These are phyloP conservation scores for Miscanthus sacchariflorus DNA, from an alignment of 202 grass and related monocot species.

Conservation along the genomic window DNA sequence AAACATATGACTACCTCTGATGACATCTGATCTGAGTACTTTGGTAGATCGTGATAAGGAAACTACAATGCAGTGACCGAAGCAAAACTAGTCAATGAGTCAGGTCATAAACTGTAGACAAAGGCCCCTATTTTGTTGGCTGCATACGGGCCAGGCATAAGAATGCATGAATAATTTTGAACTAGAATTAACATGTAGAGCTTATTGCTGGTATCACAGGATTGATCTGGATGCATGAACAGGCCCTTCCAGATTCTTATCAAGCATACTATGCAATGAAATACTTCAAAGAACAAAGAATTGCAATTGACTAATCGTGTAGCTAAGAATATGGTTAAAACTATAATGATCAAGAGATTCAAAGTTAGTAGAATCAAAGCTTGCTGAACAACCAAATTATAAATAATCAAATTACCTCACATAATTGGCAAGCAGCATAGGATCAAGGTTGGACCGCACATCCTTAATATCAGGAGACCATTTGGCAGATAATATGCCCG, in stretches of 20 bases:
- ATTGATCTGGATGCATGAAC: slow-evolving; percentile 9
- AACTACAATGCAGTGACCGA: slow-evolving; percentile 19
- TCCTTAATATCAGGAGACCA: slow-evolving; percentile 97
- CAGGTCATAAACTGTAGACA: neutral
- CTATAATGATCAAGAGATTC: slow-evolving; percentile 8
- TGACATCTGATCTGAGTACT: slow-evolving; percentile 8
- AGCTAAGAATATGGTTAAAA: neutral
- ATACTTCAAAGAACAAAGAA: slow-evolving; percentile 28
- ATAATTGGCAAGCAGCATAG: slow-evolving; percentile 86
- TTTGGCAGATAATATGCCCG: slow-evolving; percentile 85
- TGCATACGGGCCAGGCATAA: neutral
- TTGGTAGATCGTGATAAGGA: slow-evolving; percentile 10
- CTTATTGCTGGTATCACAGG: neutral
- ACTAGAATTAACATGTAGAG: slow-evolving; percentile 8
- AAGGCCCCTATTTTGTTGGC: neutral
- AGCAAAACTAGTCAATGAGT: slow-evolving; percentile 20
- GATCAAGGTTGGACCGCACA: slow-evolving; percentile 90
- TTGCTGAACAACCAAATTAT: neutral
- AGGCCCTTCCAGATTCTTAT: neutral
- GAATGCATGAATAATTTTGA: neutral
- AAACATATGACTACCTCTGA: slow-evolving; percentile 9
- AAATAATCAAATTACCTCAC: slow-evolving; percentile 67
- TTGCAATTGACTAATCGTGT: neutral
- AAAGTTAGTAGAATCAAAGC: slow-evolving; percentile 1
- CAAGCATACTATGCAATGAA: neutral